These are phyloP conservation scores for Talaromyces adpressus DNA, from an alignment of 495 filamentous ascomycete genomes.

Conservation along the genomic window DNA sequence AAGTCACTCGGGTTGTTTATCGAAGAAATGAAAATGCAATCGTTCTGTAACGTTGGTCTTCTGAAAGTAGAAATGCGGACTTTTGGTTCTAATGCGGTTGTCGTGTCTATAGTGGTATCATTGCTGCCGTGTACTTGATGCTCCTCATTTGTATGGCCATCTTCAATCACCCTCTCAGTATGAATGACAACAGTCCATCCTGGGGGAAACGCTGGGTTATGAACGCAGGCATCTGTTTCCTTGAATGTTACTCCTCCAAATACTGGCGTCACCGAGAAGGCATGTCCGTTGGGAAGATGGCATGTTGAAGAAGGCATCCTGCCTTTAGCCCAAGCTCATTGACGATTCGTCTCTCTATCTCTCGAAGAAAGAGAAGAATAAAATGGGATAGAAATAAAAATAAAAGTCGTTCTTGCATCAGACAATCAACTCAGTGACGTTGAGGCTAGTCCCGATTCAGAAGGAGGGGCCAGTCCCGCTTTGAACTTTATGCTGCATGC, in stretches of 20 bases:
- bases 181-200: slow-evolving; percentile 86
- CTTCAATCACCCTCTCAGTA: slow-evolving; percentile 51
- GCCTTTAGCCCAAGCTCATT: not conserved
- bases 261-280: slow-evolving; percentile 68
- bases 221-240: slow-evolving; percentile 60
- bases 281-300: slow-evolving; percentile 81
- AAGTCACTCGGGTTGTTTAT: slow-evolving; percentile 81
- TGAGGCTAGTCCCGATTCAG: not conserved
- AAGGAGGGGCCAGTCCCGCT: not conserved
- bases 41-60: slow-evolving; percentile 64
- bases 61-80: slow-evolving; percentile 56
- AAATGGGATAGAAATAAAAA: not conserved
- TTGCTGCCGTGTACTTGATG: slow-evolving; percentile 12
- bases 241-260: slow-evolving; percentile 90
- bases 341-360: not conserved
- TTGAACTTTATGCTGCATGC: not conserved
- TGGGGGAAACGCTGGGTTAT: slow-evolving; percentile 65
- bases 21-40: slow-evolving; percentile 82
- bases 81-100: not conserved
- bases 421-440: not conserved
- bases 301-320: slow-evolving; percentile 18
- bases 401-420: not conserved
- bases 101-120: slow-evolving; percentile 14
- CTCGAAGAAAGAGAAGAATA: not conserved
- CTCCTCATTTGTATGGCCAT: slow-evolving; percentile 15